phyloP scores from a whole-genome alignment of 768 basidiomycete genomes.

The Cytidiella melzeri region DNA sequence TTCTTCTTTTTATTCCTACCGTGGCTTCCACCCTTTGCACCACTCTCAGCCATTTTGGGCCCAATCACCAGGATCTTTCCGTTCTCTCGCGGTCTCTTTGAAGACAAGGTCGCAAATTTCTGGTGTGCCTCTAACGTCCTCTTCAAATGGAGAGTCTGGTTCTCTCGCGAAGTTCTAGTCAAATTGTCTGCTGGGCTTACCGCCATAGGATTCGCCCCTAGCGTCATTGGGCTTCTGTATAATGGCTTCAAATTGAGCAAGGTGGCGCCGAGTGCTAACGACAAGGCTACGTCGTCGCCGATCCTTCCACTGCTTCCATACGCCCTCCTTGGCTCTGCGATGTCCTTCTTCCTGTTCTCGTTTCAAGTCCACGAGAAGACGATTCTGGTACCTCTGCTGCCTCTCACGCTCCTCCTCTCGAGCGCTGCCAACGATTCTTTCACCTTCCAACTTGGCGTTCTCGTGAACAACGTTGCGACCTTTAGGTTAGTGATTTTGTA shows the following conservation, averaged over 20 bases:
- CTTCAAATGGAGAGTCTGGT: conserved; percentile 74
- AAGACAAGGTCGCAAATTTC: conserved; percentile 96
- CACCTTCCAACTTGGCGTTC: conserved; percentile 58
- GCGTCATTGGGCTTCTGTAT: conserved; percentile 40
- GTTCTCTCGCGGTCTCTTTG: conserved; percentile 84
- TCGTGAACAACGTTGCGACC: conserved; percentile 78
- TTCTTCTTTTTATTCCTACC: conserved; percentile 73
- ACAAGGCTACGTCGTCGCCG: conserved; percentile 32
- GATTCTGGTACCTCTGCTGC: conserved; percentile 80
- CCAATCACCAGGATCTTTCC: conserved; percentile 85
- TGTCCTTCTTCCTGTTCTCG: conserved; percentile 95
- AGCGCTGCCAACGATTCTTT: conserved; percentile 39
- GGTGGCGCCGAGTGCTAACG: background rate
- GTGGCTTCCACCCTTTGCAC: conserved; percentile 65
- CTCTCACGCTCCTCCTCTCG: conserved; percentile 72
- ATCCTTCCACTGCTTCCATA: conserved; percentile 71
- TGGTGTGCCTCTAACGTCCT: conserved; percentile 93
- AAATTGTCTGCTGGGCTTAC: conserved; percentile 66
- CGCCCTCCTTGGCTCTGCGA: conserved; percentile 70
- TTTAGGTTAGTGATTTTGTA: conserved; percentile 68
- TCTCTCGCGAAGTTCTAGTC: conserved; percentile 43
- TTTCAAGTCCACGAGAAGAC: conserved; percentile 97
- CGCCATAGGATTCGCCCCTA: conserved; percentile 62
- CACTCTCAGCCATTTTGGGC: conserved; percentile 41
- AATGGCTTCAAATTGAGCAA: conserved; percentile 28